Evolutionary conservation across 345 rosid species (phyloP).

Genomic region (Salix purpurea): DNA sequence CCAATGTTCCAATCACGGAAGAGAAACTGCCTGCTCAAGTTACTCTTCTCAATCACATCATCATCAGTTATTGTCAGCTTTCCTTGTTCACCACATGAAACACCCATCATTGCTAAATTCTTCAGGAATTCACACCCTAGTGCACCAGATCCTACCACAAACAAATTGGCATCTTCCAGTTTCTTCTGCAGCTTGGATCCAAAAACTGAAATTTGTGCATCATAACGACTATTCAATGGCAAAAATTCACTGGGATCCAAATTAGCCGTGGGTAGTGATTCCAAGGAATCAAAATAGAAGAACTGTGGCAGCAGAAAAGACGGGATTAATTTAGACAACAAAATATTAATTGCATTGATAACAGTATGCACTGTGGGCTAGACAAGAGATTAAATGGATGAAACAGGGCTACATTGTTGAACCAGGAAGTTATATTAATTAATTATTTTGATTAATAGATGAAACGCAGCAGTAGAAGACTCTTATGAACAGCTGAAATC

Average conservation of each 20-base stretch:
- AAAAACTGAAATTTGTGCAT: slow-evolving; percentile 97
- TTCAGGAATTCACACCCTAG: slow-evolving; percentile 96
- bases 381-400: neutral
- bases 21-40: slow-evolving; percentile 95
- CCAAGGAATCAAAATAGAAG: slow-evolving; percentile 93
- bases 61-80: slow-evolving; percentile 94
- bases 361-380: neutral
- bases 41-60: slow-evolving; percentile 98
- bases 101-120: slow-evolving; percentile 94
- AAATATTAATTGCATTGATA: neutral
- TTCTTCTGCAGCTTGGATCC: slow-evolving; percentile 92
- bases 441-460: neutral
- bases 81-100: slow-evolving; percentile 76
- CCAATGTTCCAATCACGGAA: slow-evolving; percentile 99
- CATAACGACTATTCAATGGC: slow-evolving; percentile 77
- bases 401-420: neutral
- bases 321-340: neutral
- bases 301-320: slow-evolving; percentile 44
- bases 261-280: slow-evolving; percentile 80
- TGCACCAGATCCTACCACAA: slow-evolving; percentile 94
- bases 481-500: neutral
- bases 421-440: neutral
- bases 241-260: slow-evolving; percentile 60
- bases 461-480: neutral
- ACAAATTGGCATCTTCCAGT: slow-evolving; percentile 76